Evolutionary conservation across 2,329 filamentous ascomycete species (phyloP).

Genomic region (Ophiostoma piceae): DNA sequence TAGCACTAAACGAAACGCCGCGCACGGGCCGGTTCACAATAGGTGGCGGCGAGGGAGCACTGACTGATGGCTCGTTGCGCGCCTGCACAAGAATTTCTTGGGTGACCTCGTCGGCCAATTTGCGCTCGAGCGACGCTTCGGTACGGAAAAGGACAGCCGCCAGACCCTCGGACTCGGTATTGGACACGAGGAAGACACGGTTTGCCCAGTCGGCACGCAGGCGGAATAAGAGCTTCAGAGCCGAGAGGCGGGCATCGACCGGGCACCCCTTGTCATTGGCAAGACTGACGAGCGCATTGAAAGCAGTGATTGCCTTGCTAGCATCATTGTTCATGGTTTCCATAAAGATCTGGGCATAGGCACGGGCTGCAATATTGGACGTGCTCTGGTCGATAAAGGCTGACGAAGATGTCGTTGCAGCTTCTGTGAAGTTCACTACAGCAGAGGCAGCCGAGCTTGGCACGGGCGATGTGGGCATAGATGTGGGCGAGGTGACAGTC

Average conservation of each 20-base stretch:
- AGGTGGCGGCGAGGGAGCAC: conserved; percentile 35
- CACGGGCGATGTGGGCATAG: not conserved
- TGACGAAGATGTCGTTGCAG: conserved; percentile 29
- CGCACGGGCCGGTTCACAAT: conserved; percentile 30
- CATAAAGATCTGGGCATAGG: conserved; percentile 71
- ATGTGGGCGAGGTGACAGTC: not conserved
- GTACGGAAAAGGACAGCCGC: conserved; percentile 67
- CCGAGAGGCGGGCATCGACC: conserved; percentile 64
- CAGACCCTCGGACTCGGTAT: conserved; percentile 67
- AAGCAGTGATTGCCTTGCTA: conserved; percentile 58
- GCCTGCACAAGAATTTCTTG: conserved; percentile 37
- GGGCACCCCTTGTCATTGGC: conserved; percentile 56
- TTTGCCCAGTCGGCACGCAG: conserved; percentile 77
- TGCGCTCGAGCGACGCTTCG: conserved; percentile 48
- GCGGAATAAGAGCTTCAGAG: conserved; percentile 74
- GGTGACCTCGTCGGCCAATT: conserved; percentile 48
- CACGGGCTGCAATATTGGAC: conserved; percentile 65
- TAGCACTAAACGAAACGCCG: conserved; percentile 45
- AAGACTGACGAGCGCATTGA: conserved; percentile 59
- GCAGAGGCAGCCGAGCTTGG: not conserved
- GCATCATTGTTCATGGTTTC: conserved; percentile 60
- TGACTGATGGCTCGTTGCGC: conserved; percentile 26
- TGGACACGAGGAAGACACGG: conserved; percentile 64
- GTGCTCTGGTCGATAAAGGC: conserved; percentile 44
- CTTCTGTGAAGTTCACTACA: not conserved